phyloP scores from a whole-genome alignment of 208 protist species.

The Crithidia thermophila region DNA sequence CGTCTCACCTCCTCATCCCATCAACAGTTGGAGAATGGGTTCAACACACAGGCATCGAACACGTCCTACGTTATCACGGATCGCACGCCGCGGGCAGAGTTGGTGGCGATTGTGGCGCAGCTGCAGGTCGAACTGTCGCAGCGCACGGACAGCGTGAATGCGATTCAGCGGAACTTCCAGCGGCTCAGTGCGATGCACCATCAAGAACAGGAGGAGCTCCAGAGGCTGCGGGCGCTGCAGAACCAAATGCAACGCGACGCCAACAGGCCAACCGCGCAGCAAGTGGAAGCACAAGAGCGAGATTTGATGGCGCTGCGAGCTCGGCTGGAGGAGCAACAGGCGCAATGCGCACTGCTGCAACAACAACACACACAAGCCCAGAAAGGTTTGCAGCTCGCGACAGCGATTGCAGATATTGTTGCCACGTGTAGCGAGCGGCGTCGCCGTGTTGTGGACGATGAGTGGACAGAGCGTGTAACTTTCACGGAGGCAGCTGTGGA shows the following conservation, averaged over 20 bases:
- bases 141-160: constrained; percentile 83
- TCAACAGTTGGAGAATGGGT: neutral
- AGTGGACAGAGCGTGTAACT: too few species aligned
- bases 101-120: constrained; percentile 49
- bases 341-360: too few species aligned
- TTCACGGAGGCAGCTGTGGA: neutral
- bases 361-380: too few species aligned
- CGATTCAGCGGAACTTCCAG: constrained; percentile 92
- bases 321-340: too few species aligned
- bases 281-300: too few species aligned
- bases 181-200: constrained; percentile 79
- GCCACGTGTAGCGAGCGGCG: neutral
- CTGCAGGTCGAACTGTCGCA: constrained; percentile 67
- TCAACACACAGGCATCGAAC: neutral
- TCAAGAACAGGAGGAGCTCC: constrained; percentile 48
- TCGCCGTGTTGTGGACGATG: too few species aligned
- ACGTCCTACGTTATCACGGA: constrained; percentile 32
- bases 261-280: too few species aligned
- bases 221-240: constrained; percentile 33
- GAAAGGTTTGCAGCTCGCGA: too few species aligned
- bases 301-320: too few species aligned
- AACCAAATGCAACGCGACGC: neutral
- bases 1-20: neutral
- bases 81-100: constrained; percentile 30
- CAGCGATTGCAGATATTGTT: neutral